Evolutionary conservation across 2,329 filamentous ascomycete species (phyloP).

Genomic region (Periconia macrospinosa): DNA sequence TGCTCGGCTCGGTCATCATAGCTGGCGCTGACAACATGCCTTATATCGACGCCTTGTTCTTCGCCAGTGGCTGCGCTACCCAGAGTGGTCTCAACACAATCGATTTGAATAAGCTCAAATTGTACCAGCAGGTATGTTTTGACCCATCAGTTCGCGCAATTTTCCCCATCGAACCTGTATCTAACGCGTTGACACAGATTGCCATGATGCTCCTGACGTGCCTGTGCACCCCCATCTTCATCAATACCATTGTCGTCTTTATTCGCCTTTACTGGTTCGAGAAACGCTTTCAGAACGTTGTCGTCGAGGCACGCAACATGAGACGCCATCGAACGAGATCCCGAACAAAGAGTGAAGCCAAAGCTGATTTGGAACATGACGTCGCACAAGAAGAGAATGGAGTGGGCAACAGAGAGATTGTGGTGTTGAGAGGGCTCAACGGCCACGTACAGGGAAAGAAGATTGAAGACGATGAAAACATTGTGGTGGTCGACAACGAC

Average conservation of each 20-base stretch:
- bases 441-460: conserved; percentile 58
- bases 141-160: not conserved
- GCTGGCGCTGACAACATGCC: conserved; percentile 65
- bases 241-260: conserved; percentile 75
- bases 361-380: conserved; percentile 48
- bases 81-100: conserved; percentile 90
- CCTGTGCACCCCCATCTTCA: conserved; percentile 46
- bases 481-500: conserved; percentile 52
- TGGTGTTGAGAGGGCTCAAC: conserved; percentile 63
- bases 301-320: conserved; percentile 68
- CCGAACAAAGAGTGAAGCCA: conserved; percentile 52
- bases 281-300: conserved; percentile 86
- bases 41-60: conserved; percentile 89
- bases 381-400: conserved; percentile 60
- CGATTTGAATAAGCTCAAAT: conserved; percentile 50
- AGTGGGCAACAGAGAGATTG: conserved; percentile 67
- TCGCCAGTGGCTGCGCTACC: conserved; percentile 81
- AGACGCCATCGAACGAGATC: conserved; percentile 67
- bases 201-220: conserved; percentile 43
- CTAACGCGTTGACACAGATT: conserved; percentile 54
- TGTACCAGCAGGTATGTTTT: conserved; percentile 50
- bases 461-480: conserved; percentile 53
- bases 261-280: conserved; percentile 97
- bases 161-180: not conserved
- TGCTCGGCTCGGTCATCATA: conserved; percentile 77